Evolutionary conservation across 164 flowering plant genomes (phyloP).

Genomic region (Chimonanthus praecox): DNA sequence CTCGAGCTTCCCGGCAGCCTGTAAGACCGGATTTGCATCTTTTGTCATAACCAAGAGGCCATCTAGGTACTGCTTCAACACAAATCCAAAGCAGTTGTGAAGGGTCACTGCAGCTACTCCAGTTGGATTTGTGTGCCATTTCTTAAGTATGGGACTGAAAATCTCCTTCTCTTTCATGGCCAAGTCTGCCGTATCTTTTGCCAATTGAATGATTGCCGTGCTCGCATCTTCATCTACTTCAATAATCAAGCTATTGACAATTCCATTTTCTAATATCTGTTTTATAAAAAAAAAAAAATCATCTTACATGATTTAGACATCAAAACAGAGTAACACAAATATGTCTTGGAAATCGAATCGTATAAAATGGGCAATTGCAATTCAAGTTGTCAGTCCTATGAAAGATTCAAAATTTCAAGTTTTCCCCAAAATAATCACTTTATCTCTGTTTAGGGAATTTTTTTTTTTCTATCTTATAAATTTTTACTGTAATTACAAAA

Average conservation of each 20-base stretch:
- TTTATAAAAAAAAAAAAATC: background rate
- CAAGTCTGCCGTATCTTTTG: constrained; percentile 62
- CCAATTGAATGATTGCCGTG: constrained; percentile 44
- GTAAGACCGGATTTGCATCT: constrained; percentile 54
- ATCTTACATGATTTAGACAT: background rate
- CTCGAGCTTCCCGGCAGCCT: constrained; percentile 82
- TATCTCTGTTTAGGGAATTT: too few species aligned
- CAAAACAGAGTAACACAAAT: too few species aligned
- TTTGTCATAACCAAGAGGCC: constrained; percentile 31
- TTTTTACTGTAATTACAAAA: too few species aligned
- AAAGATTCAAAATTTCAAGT: too few species aligned
- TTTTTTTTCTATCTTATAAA: too few species aligned
- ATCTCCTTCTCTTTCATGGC: constrained; percentile 66
- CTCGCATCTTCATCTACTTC: constrained; percentile 30
- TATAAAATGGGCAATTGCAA: too few species aligned
- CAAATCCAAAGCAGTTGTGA: constrained; percentile 68
- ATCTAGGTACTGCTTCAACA: constrained; percentile 58
- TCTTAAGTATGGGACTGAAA: constrained; percentile 65
- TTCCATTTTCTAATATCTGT: constrained; percentile 48
- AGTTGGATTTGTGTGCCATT: constrained; percentile 70
- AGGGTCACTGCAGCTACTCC: constrained; percentile 77
- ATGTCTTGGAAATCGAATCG: too few species aligned
- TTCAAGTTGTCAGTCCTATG: too few species aligned
- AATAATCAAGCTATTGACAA: constrained; percentile 12
- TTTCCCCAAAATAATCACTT: too few species aligned